Evolutionary conservation across 2,329 filamentous ascomycete species (phyloP).

Genomic region (Uncinocarpus reesii): DNA sequence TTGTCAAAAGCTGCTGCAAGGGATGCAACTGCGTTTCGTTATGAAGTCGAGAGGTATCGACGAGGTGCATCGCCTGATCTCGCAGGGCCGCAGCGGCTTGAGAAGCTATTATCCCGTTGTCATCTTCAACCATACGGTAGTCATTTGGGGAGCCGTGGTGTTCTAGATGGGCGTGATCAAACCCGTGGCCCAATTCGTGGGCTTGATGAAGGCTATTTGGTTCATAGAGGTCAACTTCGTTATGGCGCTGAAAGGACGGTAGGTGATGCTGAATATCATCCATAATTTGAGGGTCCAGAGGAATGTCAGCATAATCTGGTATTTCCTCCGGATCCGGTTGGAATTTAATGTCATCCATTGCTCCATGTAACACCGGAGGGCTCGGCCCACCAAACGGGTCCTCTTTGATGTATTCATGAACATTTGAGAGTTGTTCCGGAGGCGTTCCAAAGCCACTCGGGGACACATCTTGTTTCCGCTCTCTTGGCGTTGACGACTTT

Average conservation of each 20-base stretch:
- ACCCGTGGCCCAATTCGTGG: conserved; percentile 27
- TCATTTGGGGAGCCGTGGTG: conserved; percentile 31
- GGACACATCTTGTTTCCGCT: conserved; percentile 12
- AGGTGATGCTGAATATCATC: conserved; percentile 41
- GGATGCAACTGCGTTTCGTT: conserved; percentile 34
- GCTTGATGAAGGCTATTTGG: conserved; percentile 19
- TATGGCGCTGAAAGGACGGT: conserved; percentile 32
- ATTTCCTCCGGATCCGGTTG: conserved; percentile 27
- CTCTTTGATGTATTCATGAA: conserved; percentile 20
- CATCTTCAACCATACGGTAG: conserved; percentile 34
- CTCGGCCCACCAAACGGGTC: conserved; percentile 24
- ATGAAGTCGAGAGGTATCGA: conserved; percentile 26
- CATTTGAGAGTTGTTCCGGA: conserved; percentile 15
- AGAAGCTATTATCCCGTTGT: conserved; percentile 30
- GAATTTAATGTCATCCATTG: conserved; percentile 24
- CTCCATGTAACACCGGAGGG: conserved; percentile 16
- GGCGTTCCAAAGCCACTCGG: conserved; percentile 15
- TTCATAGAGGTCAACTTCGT: conserved; percentile 30
- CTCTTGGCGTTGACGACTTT: conserved; percentile 12
- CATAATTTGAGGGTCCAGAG: conserved; percentile 54
- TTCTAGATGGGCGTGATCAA: conserved; percentile 28
- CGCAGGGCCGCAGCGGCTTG: conserved; percentile 26
- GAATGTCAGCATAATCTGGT: conserved; percentile 41
- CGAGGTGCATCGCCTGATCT: conserved; percentile 31
- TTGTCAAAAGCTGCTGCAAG: conserved; percentile 32